Percentiles rank a stretch among this genome's conserved stretches.
phyloP scores from a whole-genome alignment of 1,284 basidiomycete genomes.

The Malassezia yamatoensis region DNA sequence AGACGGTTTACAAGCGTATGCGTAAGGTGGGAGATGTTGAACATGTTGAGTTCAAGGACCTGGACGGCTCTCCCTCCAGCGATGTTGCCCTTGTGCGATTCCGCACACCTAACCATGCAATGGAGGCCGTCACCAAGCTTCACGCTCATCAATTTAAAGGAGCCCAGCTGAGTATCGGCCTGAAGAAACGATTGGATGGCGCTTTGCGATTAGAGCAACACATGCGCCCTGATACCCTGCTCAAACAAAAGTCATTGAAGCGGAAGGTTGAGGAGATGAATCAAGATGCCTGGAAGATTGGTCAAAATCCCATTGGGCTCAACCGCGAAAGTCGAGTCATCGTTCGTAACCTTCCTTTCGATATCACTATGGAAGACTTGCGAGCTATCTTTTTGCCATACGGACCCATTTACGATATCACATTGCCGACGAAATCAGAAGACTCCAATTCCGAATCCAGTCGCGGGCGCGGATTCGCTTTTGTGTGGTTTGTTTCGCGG shows the following conservation, averaged over 20 bases:
- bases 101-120: constrained; percentile 60
- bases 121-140: constrained; percentile 66
- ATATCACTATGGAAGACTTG: constrained; percentile 63
- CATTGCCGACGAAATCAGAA: constrained; percentile 55
- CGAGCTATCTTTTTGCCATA: constrained; percentile 76
- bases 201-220: constrained; percentile 53
- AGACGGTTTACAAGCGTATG: constrained; percentile 42
- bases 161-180: constrained; percentile 68
- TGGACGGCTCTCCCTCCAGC: background rate
- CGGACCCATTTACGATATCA: constrained; percentile 76
- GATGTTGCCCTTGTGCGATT: constrained; percentile 65
- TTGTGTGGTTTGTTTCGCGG: constrained; percentile 82
- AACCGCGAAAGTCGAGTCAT: constrained; percentile 69
- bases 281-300: constrained; percentile 22
- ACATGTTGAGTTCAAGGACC: constrained; percentile 28
- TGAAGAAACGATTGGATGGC: constrained; percentile 73
- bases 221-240: constrained; percentile 48
- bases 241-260: constrained; percentile 49
- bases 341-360: constrained; percentile 75
- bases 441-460: constrained; percentile 10
- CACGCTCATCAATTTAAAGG: constrained; percentile 93
- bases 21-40: constrained; percentile 46
- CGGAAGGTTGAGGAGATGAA: constrained; percentile 35
- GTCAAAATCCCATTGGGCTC: constrained; percentile 40
- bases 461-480: constrained; percentile 69